Conservation (phyloP, 495 filamentous ascomycete species). For the Arthonia radiata region DNA sequence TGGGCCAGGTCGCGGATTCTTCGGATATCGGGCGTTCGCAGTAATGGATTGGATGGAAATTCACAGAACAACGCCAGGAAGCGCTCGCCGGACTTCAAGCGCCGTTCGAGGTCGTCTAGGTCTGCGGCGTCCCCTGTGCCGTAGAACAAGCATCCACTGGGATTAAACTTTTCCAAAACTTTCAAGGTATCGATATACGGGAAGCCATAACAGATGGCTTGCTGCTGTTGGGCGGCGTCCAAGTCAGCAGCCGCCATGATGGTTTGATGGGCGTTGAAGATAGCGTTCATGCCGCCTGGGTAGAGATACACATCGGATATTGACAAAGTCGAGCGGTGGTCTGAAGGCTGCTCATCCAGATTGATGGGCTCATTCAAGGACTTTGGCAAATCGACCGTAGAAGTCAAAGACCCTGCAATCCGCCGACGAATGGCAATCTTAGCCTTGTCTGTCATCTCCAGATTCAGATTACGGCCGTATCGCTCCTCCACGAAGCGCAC, state of each 20-base stretch:
- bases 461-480: slow-evolving; percentile 73
- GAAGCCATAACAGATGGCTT: slow-evolving; percentile 25
- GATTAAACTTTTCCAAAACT: slow-evolving; percentile 80
- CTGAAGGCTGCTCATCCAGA: slow-evolving; percentile 15
- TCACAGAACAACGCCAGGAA: slow-evolving; percentile 81
- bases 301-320: slow-evolving; percentile 80
- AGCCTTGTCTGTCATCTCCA: slow-evolving; percentile 50
- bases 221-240: slow-evolving; percentile 13
- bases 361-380: too few species aligned
- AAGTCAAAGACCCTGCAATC: slow-evolving; percentile 68
- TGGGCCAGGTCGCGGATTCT: slow-evolving; percentile 63
- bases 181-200: slow-evolving; percentile 94
- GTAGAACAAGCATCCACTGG: slow-evolving; percentile 76
- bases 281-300: slow-evolving; percentile 81
- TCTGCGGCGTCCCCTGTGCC: slow-evolving; percentile 61
- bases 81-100: slow-evolving; percentile 44
- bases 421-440: slow-evolving; percentile 65
- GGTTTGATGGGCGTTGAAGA: slow-evolving; percentile 63
- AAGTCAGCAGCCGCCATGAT: slow-evolving; percentile 29
- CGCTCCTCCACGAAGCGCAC: slow-evolving; percentile 77
- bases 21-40: slow-evolving; percentile 58
- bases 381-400: slow-evolving; percentile 40
- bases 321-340: slow-evolving; percentile 37
- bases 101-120: slow-evolving; percentile 59
- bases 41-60: slow-evolving; percentile 76